phyloP scores from a whole-genome alignment of 129 eudicot species.

The Calendula officinalis region DNA sequence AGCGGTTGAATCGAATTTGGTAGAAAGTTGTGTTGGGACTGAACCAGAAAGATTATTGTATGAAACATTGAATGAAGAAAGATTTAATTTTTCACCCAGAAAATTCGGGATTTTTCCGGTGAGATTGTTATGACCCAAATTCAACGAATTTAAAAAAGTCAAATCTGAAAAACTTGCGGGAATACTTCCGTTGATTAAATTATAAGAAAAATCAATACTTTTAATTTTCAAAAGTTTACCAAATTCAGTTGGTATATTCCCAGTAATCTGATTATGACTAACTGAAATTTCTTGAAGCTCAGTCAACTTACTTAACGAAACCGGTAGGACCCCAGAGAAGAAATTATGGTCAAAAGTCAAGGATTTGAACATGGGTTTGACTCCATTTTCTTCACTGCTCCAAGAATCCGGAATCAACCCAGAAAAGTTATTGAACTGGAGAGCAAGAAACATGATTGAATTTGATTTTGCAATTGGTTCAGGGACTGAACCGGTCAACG shows the following conservation, averaged over 20 bases:
- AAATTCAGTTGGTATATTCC: constrained; percentile 44
- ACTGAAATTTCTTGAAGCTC: constrained; percentile 49
- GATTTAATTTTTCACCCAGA: constrained; percentile 53
- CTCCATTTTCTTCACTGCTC: constrained; percentile 31
- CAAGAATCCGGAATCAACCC: constrained; percentile 65
- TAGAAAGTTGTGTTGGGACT: constrained; percentile 55
- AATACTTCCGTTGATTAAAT: constrained; percentile 55
- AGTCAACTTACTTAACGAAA: constrained; percentile 43
- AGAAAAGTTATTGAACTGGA: constrained; percentile 59
- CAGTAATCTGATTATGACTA: constrained; percentile 52
- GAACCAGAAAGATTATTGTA: constrained; percentile 75
- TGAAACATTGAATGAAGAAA: constrained; percentile 68
- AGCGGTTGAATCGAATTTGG: constrained; percentile 60
- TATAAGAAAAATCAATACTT: constrained; percentile 55
- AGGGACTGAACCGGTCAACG: constrained; percentile 64
- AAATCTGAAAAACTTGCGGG: constrained; percentile 51
- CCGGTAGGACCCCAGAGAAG: constrained; percentile 48
- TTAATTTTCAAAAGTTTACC: constrained; percentile 45
- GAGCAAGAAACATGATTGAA: constrained; percentile 52
- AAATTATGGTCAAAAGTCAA: constrained; percentile 61
- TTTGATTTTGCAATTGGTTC: constrained; percentile 44
- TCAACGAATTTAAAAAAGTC: constrained; percentile 29
- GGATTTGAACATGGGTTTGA: constrained; percentile 25
- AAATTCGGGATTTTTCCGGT: constrained; percentile 65
- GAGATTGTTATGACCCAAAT: constrained; percentile 52